A percentile compares a stretch with the other conserved stretches of the same genome.
phyloP scores from a whole-genome alignment of 306 rosid species.

The Vicia sativa region DNA sequence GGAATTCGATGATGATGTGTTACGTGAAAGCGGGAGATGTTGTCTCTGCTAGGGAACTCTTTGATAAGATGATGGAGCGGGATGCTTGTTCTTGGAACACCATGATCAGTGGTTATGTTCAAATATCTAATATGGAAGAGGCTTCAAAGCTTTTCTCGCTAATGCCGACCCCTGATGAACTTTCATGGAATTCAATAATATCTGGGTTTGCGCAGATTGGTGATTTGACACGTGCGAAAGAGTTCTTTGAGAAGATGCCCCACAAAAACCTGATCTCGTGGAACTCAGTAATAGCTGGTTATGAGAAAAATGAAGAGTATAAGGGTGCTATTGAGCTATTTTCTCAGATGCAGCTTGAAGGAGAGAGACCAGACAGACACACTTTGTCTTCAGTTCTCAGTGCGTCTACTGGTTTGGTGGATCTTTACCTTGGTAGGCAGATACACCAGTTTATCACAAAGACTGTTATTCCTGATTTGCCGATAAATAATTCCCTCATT shows the following conservation, averaged over 20 bases:
- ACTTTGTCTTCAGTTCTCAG: constrained; percentile 52
- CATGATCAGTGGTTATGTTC: constrained; percentile 54
- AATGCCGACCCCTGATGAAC: constrained; percentile 49
- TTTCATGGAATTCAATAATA: constrained; percentile 54
- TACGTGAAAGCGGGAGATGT: constrained; percentile 49
- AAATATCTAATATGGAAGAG: constrained; percentile 49
- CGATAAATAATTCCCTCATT: constrained; percentile 52
- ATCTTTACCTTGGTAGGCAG: constrained; percentile 57
- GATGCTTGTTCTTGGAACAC: constrained; percentile 57
- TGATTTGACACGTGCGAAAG: constrained; percentile 37
- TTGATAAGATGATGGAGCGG: constrained; percentile 49
- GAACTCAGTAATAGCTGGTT: constrained; percentile 57
- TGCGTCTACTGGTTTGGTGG: constrained; percentile 52
- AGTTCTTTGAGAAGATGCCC: constrained; percentile 53
- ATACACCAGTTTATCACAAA: constrained; percentile 52
- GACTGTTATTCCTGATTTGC: constrained; percentile 50
- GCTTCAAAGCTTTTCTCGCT: constrained; percentile 46
- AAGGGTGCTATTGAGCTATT: constrained; percentile 47
- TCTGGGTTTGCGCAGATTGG: constrained; percentile 51
- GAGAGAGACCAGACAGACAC: constrained; percentile 55
- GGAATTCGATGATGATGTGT: constrained; percentile 65
- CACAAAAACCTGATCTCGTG: constrained; percentile 48
- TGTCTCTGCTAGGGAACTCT: constrained; percentile 50
- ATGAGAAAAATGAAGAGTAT: constrained; percentile 48
- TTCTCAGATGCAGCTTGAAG: constrained; percentile 51